Base-by-base conservation (phyloP, 2,329 filamentous ascomycete species). In the Laburnicola sp. region DNA sequence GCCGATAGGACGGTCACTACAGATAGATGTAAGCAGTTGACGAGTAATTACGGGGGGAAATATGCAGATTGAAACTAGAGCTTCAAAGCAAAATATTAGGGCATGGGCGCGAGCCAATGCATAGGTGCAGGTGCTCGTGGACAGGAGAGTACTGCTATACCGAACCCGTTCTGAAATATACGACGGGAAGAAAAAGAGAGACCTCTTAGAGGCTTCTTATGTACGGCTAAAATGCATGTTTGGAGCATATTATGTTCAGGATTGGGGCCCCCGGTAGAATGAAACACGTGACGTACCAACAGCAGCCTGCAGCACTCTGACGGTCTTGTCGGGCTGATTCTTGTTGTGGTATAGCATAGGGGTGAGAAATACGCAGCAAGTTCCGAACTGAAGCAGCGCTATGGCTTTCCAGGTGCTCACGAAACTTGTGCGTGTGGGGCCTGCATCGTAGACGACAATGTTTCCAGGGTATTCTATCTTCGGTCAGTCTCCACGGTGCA, bases 391-490 rank as follows among this genome's bases (percentile, higher is more conserved):
- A 25, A 72, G 55, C 27, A 74, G 31, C 3, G 68, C 66, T 37
- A 66, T 64, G 25, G 66, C 64, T 55, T 74, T 74, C 65, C 68
- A 71, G 45, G 72, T 71, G 16, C 61, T 60, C 11, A 74, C 64
- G 57, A 61, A 73, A 3, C 68, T 60, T 6, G 68, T 69, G 32
- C 70, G 69, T 8, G 65, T 63, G 25, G 70, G 66, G 28, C 71
- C 71, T 6, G 71, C 69, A 57, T 73, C 63, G 47, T 74, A 74
- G 25, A 74, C 72, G 38, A 68, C 48, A 5, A 74, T 54, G 10
- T 48, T 60, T 53, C 41, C 58, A 41, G 61, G 66, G 62, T 65
- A 68, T 56, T 62, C 55, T 54, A 26, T 0, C 4, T 6, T 2
- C 22, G 10, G 23, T 57, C 39, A 56, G 49, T 23, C 10, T 16